Evolutionary conservation across 805 yeast genomes (phyloP), one percentile per base, ranked within the genome.

Genomic region (Starmera pachycereana): DNA sequence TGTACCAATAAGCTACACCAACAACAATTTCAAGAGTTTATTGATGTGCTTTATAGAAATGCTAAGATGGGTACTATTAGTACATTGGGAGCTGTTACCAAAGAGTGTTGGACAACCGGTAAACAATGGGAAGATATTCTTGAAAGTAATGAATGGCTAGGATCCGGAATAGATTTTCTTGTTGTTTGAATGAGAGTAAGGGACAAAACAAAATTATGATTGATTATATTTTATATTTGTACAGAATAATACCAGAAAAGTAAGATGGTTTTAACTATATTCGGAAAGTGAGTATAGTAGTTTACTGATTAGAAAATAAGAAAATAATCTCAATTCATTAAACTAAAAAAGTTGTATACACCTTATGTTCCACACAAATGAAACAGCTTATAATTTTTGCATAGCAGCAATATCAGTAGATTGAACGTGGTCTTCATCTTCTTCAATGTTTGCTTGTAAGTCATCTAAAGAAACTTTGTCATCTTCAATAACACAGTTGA

Each of bases 361-460:
- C 27, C 27, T 22, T 8, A 4, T 22, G 6, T 22, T 22, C 27
- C 27, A 22, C 3, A 22, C 27, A 16, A 22, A 31, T 33, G 27
- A 39, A 34, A 33, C 35, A 38, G 14, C 73, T 80, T 87, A 90
- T 72, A 90, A 77, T 76, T 90, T 90, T 71, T 74, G 83, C 97
- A 90, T 90, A 69, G 98, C 98, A 70, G 95, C 96, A 68, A 92
- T 68, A 70, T 92, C 99, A 52, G 96, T 84, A 58, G 97, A 90
- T 79, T 92, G 99, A 62, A 92, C 97, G 75, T 88, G 94, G 75
- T 92, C 99, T 78, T 92, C 98, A 67, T 85, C 95, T 63, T 81
- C 97, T 65, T 74, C 81, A 54, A 78, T 74, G 45, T 59, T 60
- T 51, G 69, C 71, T 72, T 84, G 90, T 64, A 92, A 81, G 42